These are phyloP conservation scores for Biscogniauxia sp. DNA, from an alignment of 2,329 filamentous ascomycete species.

Conservation along the genomic window DNA sequence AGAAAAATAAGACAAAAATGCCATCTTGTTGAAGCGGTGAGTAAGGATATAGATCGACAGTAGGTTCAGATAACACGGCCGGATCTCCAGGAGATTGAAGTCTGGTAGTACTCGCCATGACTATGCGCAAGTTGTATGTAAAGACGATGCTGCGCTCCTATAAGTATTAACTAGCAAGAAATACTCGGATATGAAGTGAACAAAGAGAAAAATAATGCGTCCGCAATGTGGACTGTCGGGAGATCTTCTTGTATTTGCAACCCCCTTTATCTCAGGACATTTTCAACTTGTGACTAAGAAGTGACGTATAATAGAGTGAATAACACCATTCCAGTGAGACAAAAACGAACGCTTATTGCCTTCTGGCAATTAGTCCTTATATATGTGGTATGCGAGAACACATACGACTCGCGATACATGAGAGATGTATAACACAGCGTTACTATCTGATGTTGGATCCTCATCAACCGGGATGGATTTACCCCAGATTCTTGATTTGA, in stretches of 20 bases:
- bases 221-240: background rate
- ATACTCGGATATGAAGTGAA: background rate
- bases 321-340: too few relatives aligned
- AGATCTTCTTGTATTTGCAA: background rate
- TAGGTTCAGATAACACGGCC: background rate
- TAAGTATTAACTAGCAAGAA: background rate
- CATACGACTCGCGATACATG: too few relatives aligned
- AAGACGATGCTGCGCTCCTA: background rate
- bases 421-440: background rate
- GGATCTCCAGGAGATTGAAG: background rate
- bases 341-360: too few relatives aligned
- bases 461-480: background rate
- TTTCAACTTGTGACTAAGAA: background rate
- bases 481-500: background rate
- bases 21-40: background rate
- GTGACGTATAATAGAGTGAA: background rate
- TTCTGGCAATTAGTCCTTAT: too few relatives aligned
- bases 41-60: background rate
- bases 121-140: background rate
- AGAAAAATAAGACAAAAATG: conserved; percentile 12
- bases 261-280: background rate
- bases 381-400: too few relatives aligned
- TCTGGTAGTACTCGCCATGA: background rate
- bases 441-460: background rate
- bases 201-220: background rate